Conservation (phyloP, 257 asterid genomes). For the Ocimum tenuiflorum region DNA sequence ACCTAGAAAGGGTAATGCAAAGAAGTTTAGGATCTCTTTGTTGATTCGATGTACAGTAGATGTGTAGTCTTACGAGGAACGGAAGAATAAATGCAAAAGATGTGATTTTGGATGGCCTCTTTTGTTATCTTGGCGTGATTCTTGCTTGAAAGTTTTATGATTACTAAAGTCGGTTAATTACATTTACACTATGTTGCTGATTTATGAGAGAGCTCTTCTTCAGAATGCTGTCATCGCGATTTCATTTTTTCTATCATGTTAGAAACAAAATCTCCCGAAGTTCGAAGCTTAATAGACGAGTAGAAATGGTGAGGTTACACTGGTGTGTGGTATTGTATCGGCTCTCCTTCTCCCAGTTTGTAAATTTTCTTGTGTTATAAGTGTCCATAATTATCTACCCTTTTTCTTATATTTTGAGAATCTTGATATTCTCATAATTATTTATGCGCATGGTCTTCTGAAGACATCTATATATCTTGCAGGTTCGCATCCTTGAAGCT, state of each 20-base stretch:
- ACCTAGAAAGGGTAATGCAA: neutral
- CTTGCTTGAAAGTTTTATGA: neutral
- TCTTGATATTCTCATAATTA: neutral
- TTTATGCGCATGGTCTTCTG: slow-evolving; percentile 10
- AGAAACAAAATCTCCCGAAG: neutral
- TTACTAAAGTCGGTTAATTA: neutral
- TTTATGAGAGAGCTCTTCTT: neutral
- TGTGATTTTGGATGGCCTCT: neutral
- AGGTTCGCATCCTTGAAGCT: slow-evolving; percentile 17
- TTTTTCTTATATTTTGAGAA: slow-evolving; percentile 4
- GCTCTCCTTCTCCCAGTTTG: neutral
- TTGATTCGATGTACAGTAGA: neutral
- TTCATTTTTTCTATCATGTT: slow-evolving; percentile 1
- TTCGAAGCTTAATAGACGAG: neutral
- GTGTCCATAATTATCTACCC: neutral
- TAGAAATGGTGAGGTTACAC: neutral
- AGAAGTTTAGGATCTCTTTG: neutral
- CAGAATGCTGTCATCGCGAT: neutral
- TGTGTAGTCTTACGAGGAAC: neutral
- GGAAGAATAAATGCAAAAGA: neutral
- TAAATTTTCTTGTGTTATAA: neutral
- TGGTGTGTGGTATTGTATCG: neutral
- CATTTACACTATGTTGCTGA: slow-evolving; percentile 5
- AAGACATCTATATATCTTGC: slow-evolving; percentile 21
- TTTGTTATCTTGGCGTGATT: neutral